Evolutionary conservation across 73 alveolate species (phyloP), one percentile per base, ranked within the genome.

Genomic region (Diophrys sp.): DNA sequence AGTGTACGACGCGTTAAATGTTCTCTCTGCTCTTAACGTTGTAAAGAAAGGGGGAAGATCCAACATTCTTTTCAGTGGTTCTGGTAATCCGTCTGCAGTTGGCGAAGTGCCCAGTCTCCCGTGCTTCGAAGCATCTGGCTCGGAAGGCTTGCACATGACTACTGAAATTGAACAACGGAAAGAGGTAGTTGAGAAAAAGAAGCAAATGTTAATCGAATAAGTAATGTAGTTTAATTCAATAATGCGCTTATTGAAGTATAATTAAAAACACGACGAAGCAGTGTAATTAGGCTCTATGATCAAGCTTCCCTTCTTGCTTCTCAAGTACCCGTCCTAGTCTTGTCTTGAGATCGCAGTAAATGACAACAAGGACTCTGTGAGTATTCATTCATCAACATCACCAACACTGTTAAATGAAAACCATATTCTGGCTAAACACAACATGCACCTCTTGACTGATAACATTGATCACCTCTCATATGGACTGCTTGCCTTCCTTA

Each of bases 1-100:
- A 67, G 98, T 93, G 2, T 93, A 93, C 82, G 98, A 93, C 75
- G 96, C 98, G 0, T 82, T 93, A 29, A 93, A 93, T 75, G 98
- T 93, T 1, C 88, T 93, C 87, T 75, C 94, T 25, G 96, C 98
- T 0, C 67, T 87, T 5, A 94, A 89, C 55, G 73, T 93, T 23
- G 92, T 93, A 68, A 83, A 75, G 70, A 73, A 93, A 93, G 82
- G 89, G 87, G 69, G 71, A 79, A 33, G 77, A 84, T 57, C 68
- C 67, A 70, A 78, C 78, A 18, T 44, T 44, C 5, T 11, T 44
- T 44, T 44, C 5, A 44, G 18, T 11, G 62, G 62, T 44, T 18
- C 5, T 44, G 5, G 5, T 11, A 44, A 44, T 44, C 18, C 5
- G 18, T 18, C 62, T 44, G 18, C 62, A 5, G 18, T 44, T 44